Evolutionary conservation across 2,329 filamentous ascomycete genomes (phyloP).

Genomic region (Aspergillus clavatus): DNA sequence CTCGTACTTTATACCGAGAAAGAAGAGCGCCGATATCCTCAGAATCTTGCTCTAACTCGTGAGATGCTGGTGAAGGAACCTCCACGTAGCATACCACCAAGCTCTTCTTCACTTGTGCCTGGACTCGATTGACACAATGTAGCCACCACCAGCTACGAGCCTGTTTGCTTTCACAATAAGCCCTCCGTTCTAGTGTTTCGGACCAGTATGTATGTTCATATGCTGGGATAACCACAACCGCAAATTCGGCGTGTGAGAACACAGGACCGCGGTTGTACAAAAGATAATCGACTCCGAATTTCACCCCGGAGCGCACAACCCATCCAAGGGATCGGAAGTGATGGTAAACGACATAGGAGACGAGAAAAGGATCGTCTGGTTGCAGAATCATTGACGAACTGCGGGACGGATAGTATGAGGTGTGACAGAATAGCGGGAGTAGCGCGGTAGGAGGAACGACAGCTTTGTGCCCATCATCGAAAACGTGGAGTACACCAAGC

Average conservation of each 20-base stretch:
- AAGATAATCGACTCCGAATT: slow-evolving; percentile 93
- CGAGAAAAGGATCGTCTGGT: slow-evolving; percentile 77
- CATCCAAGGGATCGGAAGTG: slow-evolving; percentile 94
- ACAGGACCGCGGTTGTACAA: slow-evolving; percentile 89
- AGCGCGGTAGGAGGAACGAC: slow-evolving; percentile 54
- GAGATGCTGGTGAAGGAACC: slow-evolving; percentile 63
- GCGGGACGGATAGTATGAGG: slow-evolving; percentile 64
- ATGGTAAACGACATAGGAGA: slow-evolving; percentile 87
- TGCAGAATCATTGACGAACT: slow-evolving; percentile 44
- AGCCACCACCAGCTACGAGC: slow-evolving; percentile 52
- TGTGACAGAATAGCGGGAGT: slow-evolving; percentile 61
- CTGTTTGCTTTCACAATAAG: slow-evolving; percentile 46
- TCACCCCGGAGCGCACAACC: slow-evolving; percentile 87
- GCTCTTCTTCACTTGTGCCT: slow-evolving; percentile 86
- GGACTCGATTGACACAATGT: slow-evolving; percentile 82
- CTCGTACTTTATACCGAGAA: slow-evolving; percentile 68
- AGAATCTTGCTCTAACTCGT: slow-evolving; percentile 29
- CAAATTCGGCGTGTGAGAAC: slow-evolving; percentile 93
- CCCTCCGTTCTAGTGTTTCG: slow-evolving; percentile 44
- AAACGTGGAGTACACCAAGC: slow-evolving; percentile 67
- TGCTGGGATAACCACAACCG: slow-evolving; percentile 74
- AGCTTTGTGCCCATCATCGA: slow-evolving; percentile 29
- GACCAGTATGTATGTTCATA: slow-evolving; percentile 72
- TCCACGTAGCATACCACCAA: slow-evolving; percentile 88
- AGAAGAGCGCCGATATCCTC: slow-evolving; percentile 59